These are phyloP conservation scores for Chrysoporthe deuterocubensis DNA, from an alignment of 2,329 filamentous ascomycete genomes.

Conservation along the genomic window DNA sequence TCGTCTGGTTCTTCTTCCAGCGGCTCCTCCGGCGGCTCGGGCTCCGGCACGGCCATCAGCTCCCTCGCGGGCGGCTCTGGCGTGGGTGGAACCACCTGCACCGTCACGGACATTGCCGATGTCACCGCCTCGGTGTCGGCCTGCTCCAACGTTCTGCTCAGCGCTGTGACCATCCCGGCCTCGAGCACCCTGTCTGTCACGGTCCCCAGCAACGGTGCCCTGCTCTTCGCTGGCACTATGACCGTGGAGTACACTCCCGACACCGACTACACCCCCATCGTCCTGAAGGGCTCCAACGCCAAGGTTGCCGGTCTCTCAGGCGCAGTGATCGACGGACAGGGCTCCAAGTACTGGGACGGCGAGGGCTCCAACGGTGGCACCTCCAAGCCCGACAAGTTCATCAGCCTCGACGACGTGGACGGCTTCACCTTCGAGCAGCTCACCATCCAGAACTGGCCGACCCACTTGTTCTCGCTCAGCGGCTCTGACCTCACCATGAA, in stretches of 20 bases:
- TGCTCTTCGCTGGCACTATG: slow-evolving; percentile 26
- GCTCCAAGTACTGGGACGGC: slow-evolving; percentile 36
- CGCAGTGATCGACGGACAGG: slow-evolving; percentile 29
- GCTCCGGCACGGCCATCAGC: slow-evolving; percentile 17
- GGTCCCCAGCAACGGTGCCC: slow-evolving; percentile 18
- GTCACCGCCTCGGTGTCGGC: slow-evolving; percentile 19
- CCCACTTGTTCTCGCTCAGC: slow-evolving; percentile 48
- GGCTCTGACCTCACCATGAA: slow-evolving; percentile 41
- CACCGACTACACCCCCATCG: slow-evolving; percentile 25
- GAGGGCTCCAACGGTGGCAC: slow-evolving; percentile 43
- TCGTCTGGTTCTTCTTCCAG: not conserved
- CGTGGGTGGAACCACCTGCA: slow-evolving; percentile 25
- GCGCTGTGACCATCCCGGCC: slow-evolving; percentile 18
- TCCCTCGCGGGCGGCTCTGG: slow-evolving; percentile 23
- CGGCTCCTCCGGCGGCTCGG: slow-evolving; percentile 17
- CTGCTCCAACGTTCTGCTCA: slow-evolving; percentile 24
- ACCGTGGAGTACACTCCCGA: slow-evolving; percentile 26
- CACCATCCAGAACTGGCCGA: slow-evolving; percentile 47
- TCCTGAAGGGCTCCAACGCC: slow-evolving; percentile 28
- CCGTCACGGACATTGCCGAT: slow-evolving; percentile 20
- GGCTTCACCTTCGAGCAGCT: slow-evolving; percentile 44
- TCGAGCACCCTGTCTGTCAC: slow-evolving; percentile 23
- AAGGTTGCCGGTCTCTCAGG: slow-evolving; percentile 30
- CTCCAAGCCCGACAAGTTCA: slow-evolving; percentile 52
- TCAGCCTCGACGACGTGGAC: slow-evolving; percentile 49